phyloP scores from a whole-genome alignment of 2,329 filamentous ascomycete genomes.

The Phyllosticta citribraziliensis region DNA sequence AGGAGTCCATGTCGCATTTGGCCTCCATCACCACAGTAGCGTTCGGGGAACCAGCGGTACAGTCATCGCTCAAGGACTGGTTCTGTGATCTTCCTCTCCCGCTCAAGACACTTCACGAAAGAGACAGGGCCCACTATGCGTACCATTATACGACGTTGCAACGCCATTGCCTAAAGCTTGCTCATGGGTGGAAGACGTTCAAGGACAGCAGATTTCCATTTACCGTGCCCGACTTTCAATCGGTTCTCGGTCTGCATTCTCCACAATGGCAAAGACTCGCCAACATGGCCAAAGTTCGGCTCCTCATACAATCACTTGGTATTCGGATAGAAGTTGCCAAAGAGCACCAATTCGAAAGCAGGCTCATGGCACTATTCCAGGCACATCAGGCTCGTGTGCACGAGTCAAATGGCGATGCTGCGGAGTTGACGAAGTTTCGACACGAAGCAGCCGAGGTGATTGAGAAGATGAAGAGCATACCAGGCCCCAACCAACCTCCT shows the following conservation, averaged over 20 bases:
- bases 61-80: not conserved
- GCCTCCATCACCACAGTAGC: not conserved
- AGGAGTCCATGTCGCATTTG: not conserved
- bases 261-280: not conserved
- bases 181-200: not conserved
- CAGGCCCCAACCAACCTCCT: not conserved
- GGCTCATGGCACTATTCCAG: not conserved
- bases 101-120: not conserved
- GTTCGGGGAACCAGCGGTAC: not conserved
- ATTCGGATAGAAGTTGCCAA: not conserved
- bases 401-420: not conserved
- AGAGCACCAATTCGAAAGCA: not conserved
- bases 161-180: not conserved
- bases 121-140: not conserved
- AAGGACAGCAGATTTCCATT: not conserved
- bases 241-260: not conserved
- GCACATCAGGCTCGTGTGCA: not conserved
- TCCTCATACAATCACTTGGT: not conserved
- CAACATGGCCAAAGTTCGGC: not conserved
- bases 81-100: not conserved
- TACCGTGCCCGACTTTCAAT: not conserved
- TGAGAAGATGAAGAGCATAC: not conserved
- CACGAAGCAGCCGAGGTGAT: not conserved
- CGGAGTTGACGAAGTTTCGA: not conserved
- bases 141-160: not conserved